Evolutionary conservation across 164 flowering plant genomes (phyloP), one percentile per base, ranked within the genome.

Genomic region (Tetracentron sinense): DNA sequence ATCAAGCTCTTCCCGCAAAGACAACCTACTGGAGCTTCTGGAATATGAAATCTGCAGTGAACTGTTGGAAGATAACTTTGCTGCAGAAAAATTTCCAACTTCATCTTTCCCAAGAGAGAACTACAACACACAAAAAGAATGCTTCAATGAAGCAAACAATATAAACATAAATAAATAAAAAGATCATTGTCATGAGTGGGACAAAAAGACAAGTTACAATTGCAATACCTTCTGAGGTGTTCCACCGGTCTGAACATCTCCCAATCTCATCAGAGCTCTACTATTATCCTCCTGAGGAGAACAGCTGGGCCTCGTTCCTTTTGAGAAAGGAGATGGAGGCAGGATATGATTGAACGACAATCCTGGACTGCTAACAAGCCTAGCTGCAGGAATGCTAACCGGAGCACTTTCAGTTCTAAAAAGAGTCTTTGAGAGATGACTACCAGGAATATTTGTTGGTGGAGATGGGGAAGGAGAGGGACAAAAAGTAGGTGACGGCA

Each of bases 341-440:
- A 79, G 62, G 55, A 54, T 58, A 28, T 78, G 81, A 60, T 68
- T 81, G 66, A 59, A 72, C 35, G 69, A 56, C 49, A 74, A 58
- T 44, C 60, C 58, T 38, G 78, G 77, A 27, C 73, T 65, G 67
- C 51, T 72, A 66, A 61, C 65, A 52, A 68, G 61, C 71, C 70
- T 81, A 64, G 74, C 58, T 38, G 65, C 63, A 28, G 91, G 88
- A 54, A 86, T 79, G 46, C 76, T 72, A 17, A 78, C 84, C 1
- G 97, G 98, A 67, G 91, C 96, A 79, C 93, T 89, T 62, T 83
- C 97, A 63, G 83, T 75, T 28, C 89, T 90, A 55, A 76, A 72
- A 72, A 81, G 83, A 69, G 63, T 71, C 47, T 78, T 83, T 20
- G 80, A 60, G 17, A 62, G 31, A 65, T 74, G 63, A 65, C 66